Base-by-base conservation (phyloP, 192 early-diverging fungal genomes). In the Coemansia sp. region DNA sequence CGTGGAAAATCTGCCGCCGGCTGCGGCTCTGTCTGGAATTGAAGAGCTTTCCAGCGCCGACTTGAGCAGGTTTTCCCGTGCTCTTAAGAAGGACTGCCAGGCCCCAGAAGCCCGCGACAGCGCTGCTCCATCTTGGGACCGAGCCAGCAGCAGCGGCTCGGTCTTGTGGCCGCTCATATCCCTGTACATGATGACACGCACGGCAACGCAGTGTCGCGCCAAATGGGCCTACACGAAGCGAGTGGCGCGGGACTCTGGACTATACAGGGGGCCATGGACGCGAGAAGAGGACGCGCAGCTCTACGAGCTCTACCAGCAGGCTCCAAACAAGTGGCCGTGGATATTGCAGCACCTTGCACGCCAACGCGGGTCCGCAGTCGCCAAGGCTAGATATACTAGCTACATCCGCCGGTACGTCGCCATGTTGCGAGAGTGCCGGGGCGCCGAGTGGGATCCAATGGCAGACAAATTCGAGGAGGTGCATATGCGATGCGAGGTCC, bases 401-500 rank as follows among this genome's bases (percentile, higher is more conserved):
- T 65, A 66, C n/a, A 42, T 82, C n/a, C 15, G 6, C 6, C 56
- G 38, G 0, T 69, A 70, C 24, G 66, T 82, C n/a, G n/a, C 29
- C 2, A 73, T 82, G 73, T 66, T 82, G 2, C 19, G 40, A 0
- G 32, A 36, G 11, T 75, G 79, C 53, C 47, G 70, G 22, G 68
- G 68, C 14, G 41, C 69, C 4, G 24, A 11, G 7, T 82, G 73
- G 73, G 73, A 82, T 53, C 79, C 79, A 9, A 11, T 69, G 70
- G 66, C 37, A 1, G 79, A 82, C 19, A 39, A 39, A 2, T 62
- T 82, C 15, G 63, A 61, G 15, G 79, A 82, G 41, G 79, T 82
- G 12, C 79, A 82, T 47, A 54, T 60, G 62, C 60, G 79, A 0
- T 82, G 79, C n/a, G 79, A 82, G 63, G 56, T 82, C 9, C 29